Base-by-base conservation (phyloP, 2,329 filamentous ascomycete species). In the Hirsutella thompsonii region DNA sequence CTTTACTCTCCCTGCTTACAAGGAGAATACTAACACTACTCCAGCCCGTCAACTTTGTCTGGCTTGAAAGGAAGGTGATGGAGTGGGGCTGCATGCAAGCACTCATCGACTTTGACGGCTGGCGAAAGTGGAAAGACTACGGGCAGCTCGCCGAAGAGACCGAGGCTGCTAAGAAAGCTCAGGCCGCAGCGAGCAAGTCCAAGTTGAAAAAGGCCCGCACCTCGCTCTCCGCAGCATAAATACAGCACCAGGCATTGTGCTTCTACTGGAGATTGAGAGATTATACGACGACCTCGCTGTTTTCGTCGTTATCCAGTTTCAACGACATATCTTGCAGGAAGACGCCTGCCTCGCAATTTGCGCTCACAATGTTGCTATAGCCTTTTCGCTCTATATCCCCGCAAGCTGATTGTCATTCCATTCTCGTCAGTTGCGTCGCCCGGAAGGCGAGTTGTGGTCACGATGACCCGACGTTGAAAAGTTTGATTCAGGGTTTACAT, bases 61-160 rank as follows among this genome's bases (percentile, higher is more conserved):
- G 90, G 89, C 76, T 98, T 20, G 87, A 95, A 60, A 79, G 90
- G 43, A 98, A 98, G 61, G 89, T 96, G 51, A 95, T 93, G 65
- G 92, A 98, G 69, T 98, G 92, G 92, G 92, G 92, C 42, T 96
- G 92, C 67, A 98, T 98, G 92, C 92, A 96, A 67, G 92, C 92
- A 9, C 73, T 98, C 20, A 96, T 98, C 55, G 92, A 98, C 66
- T 96, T 92, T 58, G 90, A 96, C 58, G 92, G 92, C 46, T 98
- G 92, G 92, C 78, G 89, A 42, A 87, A 87, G 61, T 98, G 92
- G 92, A 94, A 94, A 60, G 85, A 92, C 54, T 90, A 85, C 55
- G 68, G 67, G 8, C 66, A 69, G 43, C 65, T 68, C 45, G 58
- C 58, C 4, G 63, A 67, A 20, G 61, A 64, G 41, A 56, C 62